Percentiles rank a stretch among this genome's conserved stretches.
phyloP scores from a whole-genome alignment of 129 eudicot species.

The Flaveria sonorensis region DNA sequence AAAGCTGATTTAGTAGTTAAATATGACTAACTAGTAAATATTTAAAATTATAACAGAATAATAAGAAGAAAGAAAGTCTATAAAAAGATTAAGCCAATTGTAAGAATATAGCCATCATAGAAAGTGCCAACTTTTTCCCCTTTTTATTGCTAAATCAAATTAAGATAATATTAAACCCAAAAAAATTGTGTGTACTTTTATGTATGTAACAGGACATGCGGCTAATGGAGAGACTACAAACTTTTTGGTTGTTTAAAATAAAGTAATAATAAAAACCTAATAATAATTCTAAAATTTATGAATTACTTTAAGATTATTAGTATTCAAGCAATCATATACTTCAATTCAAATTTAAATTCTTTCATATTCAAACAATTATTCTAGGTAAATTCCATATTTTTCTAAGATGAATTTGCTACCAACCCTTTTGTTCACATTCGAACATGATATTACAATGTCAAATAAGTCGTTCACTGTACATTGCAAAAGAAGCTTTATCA shows the following conservation, averaged over 20 bases:
- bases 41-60: too few species aligned
- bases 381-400: neutral
- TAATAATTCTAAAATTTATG: neutral
- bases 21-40: too few species aligned
- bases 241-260: neutral
- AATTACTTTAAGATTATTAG: neutral
- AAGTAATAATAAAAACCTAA: neutral
- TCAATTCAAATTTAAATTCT: neutral
- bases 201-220: constrained; percentile 69
- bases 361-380: neutral
- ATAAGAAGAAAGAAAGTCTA: neutral
- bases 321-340: neutral
- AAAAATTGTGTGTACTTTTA: constrained; percentile 37
- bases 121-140: constrained; percentile 30
- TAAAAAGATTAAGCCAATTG: constrained; percentile 10
- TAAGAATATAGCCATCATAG: constrained; percentile 6
- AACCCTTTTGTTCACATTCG: neutral
- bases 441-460: neutral
- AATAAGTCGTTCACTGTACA: neutral
- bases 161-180: constrained; percentile 27
- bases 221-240: constrained; percentile 36
- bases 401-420: neutral
- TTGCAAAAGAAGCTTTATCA: neutral
- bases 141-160: neutral
- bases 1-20: too few species aligned